Evolutionary conservation across 2,329 filamentous ascomycete genomes (phyloP), one percentile per base, ranked within the genome.

Genomic region (Cercospora janseana): DNA sequence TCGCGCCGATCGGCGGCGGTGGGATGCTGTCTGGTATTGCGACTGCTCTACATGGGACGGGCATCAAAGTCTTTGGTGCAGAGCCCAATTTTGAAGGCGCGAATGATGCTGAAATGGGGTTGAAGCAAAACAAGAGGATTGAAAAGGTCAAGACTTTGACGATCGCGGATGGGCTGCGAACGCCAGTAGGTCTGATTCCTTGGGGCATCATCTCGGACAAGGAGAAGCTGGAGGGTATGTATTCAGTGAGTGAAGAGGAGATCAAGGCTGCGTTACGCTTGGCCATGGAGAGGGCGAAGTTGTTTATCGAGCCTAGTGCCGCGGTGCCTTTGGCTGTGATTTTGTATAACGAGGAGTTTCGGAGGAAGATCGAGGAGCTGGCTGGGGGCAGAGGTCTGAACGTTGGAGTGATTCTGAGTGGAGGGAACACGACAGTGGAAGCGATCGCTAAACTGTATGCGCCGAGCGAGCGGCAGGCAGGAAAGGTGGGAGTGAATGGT

Each of bases 221-320:
- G 50, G 68, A 72, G n/a, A 82, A 93, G 51, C 85, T 95, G 1
- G 65, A 72, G 2, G 85, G 80, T 0, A 80, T 95, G 62, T 86
- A 81, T 70, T 79, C 80, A 48, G 92, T 94, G 1, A 82, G 77
- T 1, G 92, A 97, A 69, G 83, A 85, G 47, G 82, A 95, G 75
- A 96, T 97, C 67, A 78, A 79, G 63, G 77, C 75, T 16, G 86
- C 91, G 9, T 79, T 95, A 79, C 73, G 79, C 54, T 70, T 97
- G 55, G 85, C 95, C 26, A 73, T 91, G 55, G 92, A 97, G 79
- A 75, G 91, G 51, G 82, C 93, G 77, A 96, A 97, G 80, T 73
- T 95, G 38, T 82, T 96, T 16, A 83, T 96, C 9, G 92, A 97
- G 76, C 92, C 92, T 16, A 91, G 86, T 69, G 82, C 87, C 0